Evolutionary conservation across 2,329 filamentous ascomycete species (phyloP), one percentile per base, ranked within the genome.

Genomic region (Trichoderma sp.): DNA sequence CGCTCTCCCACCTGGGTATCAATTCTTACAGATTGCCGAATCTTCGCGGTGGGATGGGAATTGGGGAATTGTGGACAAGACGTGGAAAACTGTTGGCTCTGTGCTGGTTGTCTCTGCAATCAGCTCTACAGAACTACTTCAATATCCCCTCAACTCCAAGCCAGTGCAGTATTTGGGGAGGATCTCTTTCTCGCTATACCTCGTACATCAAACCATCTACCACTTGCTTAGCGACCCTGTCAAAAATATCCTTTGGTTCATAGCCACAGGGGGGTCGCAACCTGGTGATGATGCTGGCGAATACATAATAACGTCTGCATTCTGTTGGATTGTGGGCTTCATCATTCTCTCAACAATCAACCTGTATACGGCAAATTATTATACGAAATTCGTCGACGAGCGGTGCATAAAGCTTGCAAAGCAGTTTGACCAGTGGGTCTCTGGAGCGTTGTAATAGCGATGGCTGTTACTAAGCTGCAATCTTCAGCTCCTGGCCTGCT

Each of bases 11-110:
- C 63, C 63, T 13, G 63, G 63, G n/a, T 66, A 66, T 58, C 63
- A 66, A 8, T 66, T 66, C 52, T 37, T 66, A n/a, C n/a, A 49
- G 11, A 37, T 66, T 58, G 63, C 63, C 26, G 63, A 66, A 32
- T 34, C 63, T n/a, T 58, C 63, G 14, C 63, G 63, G 49, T 66
- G 63, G 63, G 63, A 58, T 14, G 63, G 63, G 10, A 58, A 58
- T n/a, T 66, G 63, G 63, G 63, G 52, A 1, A 34, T 46, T 1
- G n/a, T 66, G 3, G 63, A 66, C n/a, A 66, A 66, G 28, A 49
- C 63, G n/a, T 66, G 63, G 63, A 66, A 66, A 49, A 66, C 63
- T 8, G 63, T 66, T 34, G 63, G 63, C 63, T 58, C 63, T 5
- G 63, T 66, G 51, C 14, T 66, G 18, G 52, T 66, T 32, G 63